Evolutionary conservation across 2,329 filamentous ascomycete species (phyloP).

Genomic region (Bertia moriformis): DNA sequence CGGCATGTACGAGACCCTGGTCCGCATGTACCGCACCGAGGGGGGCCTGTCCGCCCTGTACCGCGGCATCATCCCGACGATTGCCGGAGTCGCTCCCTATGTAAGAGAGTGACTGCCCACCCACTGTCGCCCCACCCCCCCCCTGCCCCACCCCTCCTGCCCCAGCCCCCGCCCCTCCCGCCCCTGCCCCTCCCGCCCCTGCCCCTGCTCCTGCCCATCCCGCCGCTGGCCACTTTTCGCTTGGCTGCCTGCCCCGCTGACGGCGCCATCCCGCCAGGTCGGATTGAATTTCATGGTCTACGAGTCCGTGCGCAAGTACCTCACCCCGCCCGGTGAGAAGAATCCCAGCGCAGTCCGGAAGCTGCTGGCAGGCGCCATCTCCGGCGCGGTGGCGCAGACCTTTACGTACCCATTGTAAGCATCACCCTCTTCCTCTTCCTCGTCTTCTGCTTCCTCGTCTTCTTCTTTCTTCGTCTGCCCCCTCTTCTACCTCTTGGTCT

Average conservation of each 20-base stretch:
- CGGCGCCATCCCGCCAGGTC: too few relatives aligned
- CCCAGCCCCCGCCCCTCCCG: background rate
- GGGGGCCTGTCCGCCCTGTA: constrained; percentile 76
- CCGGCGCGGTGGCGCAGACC: constrained; percentile 91
- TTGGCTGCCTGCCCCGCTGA: constrained; percentile 10
- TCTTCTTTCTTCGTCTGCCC: too few relatives aligned
- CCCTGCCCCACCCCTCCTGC: background rate
- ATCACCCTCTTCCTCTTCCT: background rate
- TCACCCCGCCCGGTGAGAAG: constrained; percentile 77
- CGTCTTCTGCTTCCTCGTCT: too few relatives aligned
- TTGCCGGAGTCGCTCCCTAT: constrained; percentile 90
- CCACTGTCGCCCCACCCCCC: too few relatives aligned
- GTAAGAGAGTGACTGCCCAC: too few relatives aligned
- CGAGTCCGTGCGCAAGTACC: constrained; percentile 67
- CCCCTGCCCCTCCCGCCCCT: too few relatives aligned
- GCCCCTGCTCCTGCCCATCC: too few relatives aligned
- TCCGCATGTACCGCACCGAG: constrained; percentile 77
- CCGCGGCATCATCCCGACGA: constrained; percentile 80
- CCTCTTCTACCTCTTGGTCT: too few relatives aligned
- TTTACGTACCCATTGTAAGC: constrained; percentile 95
- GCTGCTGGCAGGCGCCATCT: constrained; percentile 76
- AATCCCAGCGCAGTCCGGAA: constrained; percentile 71
- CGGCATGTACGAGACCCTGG: constrained; percentile 81
- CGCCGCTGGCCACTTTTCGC: too few relatives aligned
- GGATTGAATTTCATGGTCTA: constrained; percentile 98